Evolutionary conservation across 2,329 filamentous ascomycete genomes (phyloP).

Genomic region (Coleophoma crateriformis): DNA sequence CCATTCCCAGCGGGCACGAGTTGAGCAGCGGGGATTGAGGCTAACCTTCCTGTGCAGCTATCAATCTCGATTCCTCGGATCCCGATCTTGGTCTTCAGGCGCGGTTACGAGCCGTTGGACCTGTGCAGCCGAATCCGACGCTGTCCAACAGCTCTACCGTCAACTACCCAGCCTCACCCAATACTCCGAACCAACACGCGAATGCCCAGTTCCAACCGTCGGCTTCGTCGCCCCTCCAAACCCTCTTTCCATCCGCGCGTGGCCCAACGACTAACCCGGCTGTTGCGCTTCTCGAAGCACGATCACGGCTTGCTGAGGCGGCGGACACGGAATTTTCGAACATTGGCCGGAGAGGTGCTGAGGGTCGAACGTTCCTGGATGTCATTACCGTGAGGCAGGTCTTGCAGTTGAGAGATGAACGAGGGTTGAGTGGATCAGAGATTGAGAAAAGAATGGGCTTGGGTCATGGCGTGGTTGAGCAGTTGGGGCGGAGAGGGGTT

Average conservation of each 20-base stretch:
- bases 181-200: neutral
- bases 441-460: slow-evolving; percentile 43
- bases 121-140: slow-evolving; percentile 22
- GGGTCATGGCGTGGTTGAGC: slow-evolving; percentile 37
- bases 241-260: slow-evolving; percentile 13
- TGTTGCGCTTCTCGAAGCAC: slow-evolving; percentile 17
- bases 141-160: slow-evolving; percentile 22
- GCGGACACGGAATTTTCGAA: slow-evolving; percentile 48
- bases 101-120: slow-evolving; percentile 20
- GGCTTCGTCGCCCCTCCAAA: slow-evolving; percentile 15
- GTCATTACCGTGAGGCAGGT: slow-evolving; percentile 42
- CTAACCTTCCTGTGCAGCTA: slow-evolving; percentile 1
- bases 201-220: slow-evolving; percentile 13
- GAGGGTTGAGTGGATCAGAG: slow-evolving; percentile 27
- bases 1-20: too few species aligned
- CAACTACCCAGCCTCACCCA: slow-evolving; percentile 4
- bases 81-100: slow-evolving; percentile 13
- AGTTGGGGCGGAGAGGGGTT: slow-evolving; percentile 36
- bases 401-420: slow-evolving; percentile 39
- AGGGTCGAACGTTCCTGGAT: slow-evolving; percentile 40
- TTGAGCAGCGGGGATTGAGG: too few species aligned
- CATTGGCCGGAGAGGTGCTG: slow-evolving; percentile 25
- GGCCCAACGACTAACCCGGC: slow-evolving; percentile 15
- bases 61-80: slow-evolving; percentile 7
- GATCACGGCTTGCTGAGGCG: slow-evolving; percentile 33